Conservation (phyloP, 2,329 filamentous ascomycete species). For the Stemphylium vesicarium region DNA sequence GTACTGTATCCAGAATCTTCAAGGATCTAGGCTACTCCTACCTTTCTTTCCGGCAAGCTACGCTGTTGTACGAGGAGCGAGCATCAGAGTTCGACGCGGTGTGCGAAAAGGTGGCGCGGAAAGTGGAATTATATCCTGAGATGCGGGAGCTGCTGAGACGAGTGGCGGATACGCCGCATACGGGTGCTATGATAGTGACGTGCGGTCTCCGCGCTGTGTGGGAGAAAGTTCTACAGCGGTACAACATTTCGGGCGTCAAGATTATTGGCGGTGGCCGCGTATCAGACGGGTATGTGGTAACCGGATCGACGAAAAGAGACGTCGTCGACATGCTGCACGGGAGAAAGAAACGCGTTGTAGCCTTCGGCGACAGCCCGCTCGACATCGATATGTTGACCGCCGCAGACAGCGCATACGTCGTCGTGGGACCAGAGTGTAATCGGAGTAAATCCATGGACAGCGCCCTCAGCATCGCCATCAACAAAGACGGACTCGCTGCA, state of each 20-base stretch:
- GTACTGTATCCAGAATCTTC: constrained; percentile 50
- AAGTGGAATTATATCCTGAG: constrained; percentile 56
- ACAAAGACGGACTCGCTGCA: too few relatives aligned
- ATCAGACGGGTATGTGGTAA: constrained; percentile 59
- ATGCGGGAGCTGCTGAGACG: constrained; percentile 54
- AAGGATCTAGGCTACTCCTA: constrained; percentile 59
- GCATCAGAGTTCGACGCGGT: constrained; percentile 52
- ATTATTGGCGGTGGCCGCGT: constrained; percentile 62
- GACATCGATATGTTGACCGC: constrained; percentile 64
- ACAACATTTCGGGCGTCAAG: constrained; percentile 53
- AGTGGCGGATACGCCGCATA: constrained; percentile 40
- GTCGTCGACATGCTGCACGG: constrained; percentile 54
- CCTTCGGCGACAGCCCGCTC: constrained; percentile 66
- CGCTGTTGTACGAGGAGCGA: constrained; percentile 60
- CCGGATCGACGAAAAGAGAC: constrained; percentile 56
- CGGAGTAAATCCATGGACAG: constrained; percentile 62
- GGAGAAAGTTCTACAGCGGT: constrained; percentile 59
- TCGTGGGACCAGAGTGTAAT: constrained; percentile 47
- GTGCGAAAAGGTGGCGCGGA: constrained; percentile 55
- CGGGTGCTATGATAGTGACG: constrained; percentile 61
- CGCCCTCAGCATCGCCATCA: constrained; percentile 53
- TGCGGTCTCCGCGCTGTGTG: constrained; percentile 62
- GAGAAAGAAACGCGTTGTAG: constrained; percentile 53
- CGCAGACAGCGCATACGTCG: constrained; percentile 62
- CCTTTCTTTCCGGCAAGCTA: constrained; percentile 61